A percentile compares a stretch with the other conserved stretches of the same genome.
phyloP scores from a whole-genome alignment of 208 protist genomes.

The Leishmania arabica region DNA sequence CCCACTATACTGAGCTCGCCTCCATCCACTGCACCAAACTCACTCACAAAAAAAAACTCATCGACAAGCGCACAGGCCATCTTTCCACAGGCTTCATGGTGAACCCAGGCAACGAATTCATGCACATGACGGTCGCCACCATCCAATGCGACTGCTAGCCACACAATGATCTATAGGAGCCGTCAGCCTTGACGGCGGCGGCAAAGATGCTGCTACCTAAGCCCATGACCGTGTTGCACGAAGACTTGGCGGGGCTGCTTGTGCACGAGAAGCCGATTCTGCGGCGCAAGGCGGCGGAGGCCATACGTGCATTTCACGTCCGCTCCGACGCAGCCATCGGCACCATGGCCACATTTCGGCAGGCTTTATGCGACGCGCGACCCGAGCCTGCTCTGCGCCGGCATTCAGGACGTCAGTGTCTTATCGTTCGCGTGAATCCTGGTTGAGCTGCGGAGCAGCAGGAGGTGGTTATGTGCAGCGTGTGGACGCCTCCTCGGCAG shows the following conservation, averaged over 20 bases:
- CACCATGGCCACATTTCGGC: slow-evolving; percentile 56
- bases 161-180: too few species aligned
- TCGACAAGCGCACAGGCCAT: slow-evolving; percentile 92
- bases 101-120: slow-evolving; percentile 86
- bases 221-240: slow-evolving; percentile 85
- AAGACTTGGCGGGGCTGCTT: background rate
- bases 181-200: slow-evolving; percentile 85
- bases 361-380: slow-evolving; percentile 92
- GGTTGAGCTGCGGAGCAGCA: slow-evolving; percentile 91
- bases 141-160: too few species aligned
- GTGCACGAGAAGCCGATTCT: slow-evolving; percentile 42
- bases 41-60: slow-evolving; percentile 67
- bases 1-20: slow-evolving; percentile 96
- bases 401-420: slow-evolving; percentile 91
- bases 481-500: slow-evolving; percentile 32
- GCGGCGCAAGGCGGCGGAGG: slow-evolving; percentile 93
- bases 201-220: slow-evolving; percentile 84
- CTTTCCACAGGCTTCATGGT: slow-evolving; percentile 89
- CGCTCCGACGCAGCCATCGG: slow-evolving; percentile 36
- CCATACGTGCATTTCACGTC: slow-evolving; percentile 88
- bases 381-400: slow-evolving; percentile 95
- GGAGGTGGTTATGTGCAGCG: slow-evolving; percentile 87
- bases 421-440: slow-evolving; percentile 91
- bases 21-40: slow-evolving; percentile 92
- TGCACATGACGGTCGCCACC: slow-evolving; percentile 89